Percentiles rank a stretch among this genome's conserved stretches.
These are phyloP conservation scores for Sabuloglossum arenarium DNA, from an alignment of 495 filamentous ascomycete genomes.

Conservation along the genomic window DNA sequence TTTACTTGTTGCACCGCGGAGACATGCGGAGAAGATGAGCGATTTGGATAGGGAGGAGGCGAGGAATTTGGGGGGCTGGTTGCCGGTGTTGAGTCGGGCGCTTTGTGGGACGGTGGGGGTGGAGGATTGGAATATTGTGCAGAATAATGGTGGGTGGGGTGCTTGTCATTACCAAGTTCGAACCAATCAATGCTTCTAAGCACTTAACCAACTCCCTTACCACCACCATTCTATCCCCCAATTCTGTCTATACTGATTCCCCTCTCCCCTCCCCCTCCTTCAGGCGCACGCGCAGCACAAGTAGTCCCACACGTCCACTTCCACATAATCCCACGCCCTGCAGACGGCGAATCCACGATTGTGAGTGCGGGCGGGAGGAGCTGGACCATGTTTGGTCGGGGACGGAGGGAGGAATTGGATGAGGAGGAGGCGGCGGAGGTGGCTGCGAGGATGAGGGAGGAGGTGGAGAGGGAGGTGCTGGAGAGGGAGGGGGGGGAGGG, in stretches of 20 bases:
- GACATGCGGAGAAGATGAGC: slow-evolving; percentile 47
- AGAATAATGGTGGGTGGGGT: slow-evolving; percentile 58
- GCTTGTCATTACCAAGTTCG: background rate
- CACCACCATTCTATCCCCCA: too few species aligned
- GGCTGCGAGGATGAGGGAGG: slow-evolving; percentile 37
- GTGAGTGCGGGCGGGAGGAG: slow-evolving; percentile 29
- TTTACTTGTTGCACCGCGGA: slow-evolving; percentile 50
- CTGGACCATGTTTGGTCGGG: slow-evolving; percentile 67
- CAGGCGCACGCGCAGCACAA: slow-evolving; percentile 64
- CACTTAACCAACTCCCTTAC: too few species aligned
- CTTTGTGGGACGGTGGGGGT: slow-evolving; percentile 41
- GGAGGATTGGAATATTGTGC: slow-evolving; percentile 75
- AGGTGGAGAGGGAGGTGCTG: slow-evolving; percentile 32
- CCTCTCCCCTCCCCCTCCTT: too few species aligned
- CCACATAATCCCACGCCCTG: slow-evolving; percentile 65
- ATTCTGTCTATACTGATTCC: too few species aligned
- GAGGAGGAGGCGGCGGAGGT: slow-evolving; percentile 57
- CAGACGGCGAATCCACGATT: slow-evolving; percentile 19
- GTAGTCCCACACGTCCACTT: slow-evolving; percentile 84
- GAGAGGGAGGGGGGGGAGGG: slow-evolving; percentile 24
- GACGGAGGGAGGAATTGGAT: slow-evolving; percentile 62
- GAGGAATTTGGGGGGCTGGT: slow-evolving; percentile 44
- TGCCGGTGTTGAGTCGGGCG: slow-evolving; percentile 53
- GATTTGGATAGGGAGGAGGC: slow-evolving; percentile 36
- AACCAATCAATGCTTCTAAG: too few species aligned